A percentile compares a stretch with the other conserved stretches of the same genome.
Evolutionary conservation across 345 rosid species (phyloP).

Genomic region (Euphorbia peplus): DNA sequence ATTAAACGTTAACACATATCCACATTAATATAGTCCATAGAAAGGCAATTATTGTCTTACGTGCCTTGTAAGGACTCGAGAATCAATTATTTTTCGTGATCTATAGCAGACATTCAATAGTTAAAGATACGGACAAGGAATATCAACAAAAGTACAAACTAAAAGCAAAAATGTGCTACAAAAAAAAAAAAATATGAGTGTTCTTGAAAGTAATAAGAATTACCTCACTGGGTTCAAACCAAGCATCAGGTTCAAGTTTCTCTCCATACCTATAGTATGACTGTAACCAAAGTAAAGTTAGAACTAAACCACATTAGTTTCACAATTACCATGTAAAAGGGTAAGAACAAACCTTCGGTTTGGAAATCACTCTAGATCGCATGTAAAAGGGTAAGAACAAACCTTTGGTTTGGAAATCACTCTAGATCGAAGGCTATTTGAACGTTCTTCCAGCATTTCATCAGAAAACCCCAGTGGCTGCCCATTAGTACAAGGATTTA

Average conservation of each 20-base stretch:
- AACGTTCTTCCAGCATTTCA: conserved; percentile 74
- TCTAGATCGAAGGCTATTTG: conserved; percentile 73
- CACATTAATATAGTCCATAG: no score
- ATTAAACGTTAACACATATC: no score
- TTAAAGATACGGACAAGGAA: no score
- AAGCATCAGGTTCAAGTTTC: conserved; percentile 73
- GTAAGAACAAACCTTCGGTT: no score
- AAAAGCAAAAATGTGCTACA: no score
- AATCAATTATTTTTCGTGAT: no score
- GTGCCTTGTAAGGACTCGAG: no score
- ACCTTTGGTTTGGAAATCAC: conserved; percentile 82
- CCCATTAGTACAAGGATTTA: conserved; percentile 14
- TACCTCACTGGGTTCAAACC: conserved; percentile 96
- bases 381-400: conserved; percentile 18
- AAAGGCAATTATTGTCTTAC: no score
- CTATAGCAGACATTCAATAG: no score
- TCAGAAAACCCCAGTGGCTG: conserved; percentile 94
- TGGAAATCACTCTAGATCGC: no score
- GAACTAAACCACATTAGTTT: conserved; percentile 14
- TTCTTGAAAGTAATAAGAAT: not conserved
- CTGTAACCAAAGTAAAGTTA: conserved; percentile 38
- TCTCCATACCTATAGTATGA: conserved; percentile 71
- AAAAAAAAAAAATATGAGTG: not conserved
- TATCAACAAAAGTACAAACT: no score
- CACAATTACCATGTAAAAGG: not conserved